Evolutionary conservation across 352 stramenopile genomes (phyloP).

Genomic region (Pythium dissimile): DNA sequence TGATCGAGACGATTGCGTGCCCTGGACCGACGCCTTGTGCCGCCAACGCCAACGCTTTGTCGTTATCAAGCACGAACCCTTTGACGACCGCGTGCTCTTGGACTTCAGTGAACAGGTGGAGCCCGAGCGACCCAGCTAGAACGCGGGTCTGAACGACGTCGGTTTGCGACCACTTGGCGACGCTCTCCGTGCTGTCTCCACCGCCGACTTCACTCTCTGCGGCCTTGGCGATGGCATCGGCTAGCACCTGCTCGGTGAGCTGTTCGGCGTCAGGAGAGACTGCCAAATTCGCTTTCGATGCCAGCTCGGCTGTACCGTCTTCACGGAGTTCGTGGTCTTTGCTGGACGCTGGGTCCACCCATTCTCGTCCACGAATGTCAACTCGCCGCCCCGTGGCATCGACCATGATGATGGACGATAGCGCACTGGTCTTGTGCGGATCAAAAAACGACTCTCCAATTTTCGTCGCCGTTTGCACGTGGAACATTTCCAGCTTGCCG

Average conservation of each 20-base stretch:
- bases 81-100: slow-evolving; percentile 52
- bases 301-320: neutral
- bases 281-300: neutral
- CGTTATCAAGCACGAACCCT: slow-evolving; percentile 46
- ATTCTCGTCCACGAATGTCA: slow-evolving; percentile 37
- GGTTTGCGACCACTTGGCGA: slow-evolving; percentile 18
- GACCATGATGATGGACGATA: slow-evolving; percentile 70
- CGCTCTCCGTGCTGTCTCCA: neutral
- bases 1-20: slow-evolving; percentile 47
- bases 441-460: slow-evolving; percentile 63
- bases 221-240: slow-evolving; percentile 3
- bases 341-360: slow-evolving; percentile 6
- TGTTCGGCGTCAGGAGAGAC: slow-evolving; percentile 7
- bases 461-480: slow-evolving; percentile 62
- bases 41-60: slow-evolving; percentile 32
- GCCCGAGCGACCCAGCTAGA: slow-evolving; percentile 42
- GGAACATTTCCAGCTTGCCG: slow-evolving; percentile 71
- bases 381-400: slow-evolving; percentile 41
- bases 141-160: slow-evolving; percentile 37
- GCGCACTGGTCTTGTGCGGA: slow-evolving; percentile 26
- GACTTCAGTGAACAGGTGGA: slow-evolving; percentile 58
- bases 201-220: slow-evolving; percentile 3
- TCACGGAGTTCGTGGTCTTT: neutral
- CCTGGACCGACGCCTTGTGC: slow-evolving; percentile 31
- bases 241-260: slow-evolving; percentile 12